Evolutionary conservation across 345 rosid species (phyloP).

Genomic region (Eucalyptus victrix): DNA sequence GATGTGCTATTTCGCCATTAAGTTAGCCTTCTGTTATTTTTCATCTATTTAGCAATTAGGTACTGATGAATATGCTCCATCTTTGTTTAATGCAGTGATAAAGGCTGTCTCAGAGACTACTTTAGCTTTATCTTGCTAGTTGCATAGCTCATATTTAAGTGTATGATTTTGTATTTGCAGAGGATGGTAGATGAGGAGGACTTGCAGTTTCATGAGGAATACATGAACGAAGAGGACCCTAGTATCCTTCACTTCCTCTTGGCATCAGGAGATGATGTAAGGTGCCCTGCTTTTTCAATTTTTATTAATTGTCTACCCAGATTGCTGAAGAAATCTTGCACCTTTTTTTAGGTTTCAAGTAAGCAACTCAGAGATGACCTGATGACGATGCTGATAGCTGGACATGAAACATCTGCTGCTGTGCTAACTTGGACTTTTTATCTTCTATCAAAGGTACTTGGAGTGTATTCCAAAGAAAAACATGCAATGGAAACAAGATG

Average conservation of each 20-base stretch:
- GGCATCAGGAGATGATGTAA: constrained; percentile 94
- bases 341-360: constrained; percentile 63
- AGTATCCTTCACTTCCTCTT: constrained; percentile 93
- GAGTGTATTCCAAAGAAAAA: not conserved
- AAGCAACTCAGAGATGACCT: constrained; percentile 97
- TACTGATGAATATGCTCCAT: not conserved
- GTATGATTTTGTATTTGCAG: constrained; percentile 16
- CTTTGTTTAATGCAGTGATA: not conserved
- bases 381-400: constrained; percentile 99
- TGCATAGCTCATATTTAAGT: not conserved
- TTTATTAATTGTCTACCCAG: not conserved
- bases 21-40: not conserved
- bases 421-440: constrained; percentile 96
- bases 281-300: not conserved
- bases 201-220: constrained; percentile 81
- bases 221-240: constrained; percentile 93
- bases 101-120: not conserved
- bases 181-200: constrained; percentile 94
- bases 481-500: not conserved
- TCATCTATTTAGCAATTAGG: not conserved
- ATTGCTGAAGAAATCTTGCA: not conserved
- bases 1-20: not conserved
- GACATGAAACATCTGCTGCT: constrained; percentile 97
- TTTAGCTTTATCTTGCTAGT: not conserved
- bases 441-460: constrained; percentile 59